Conservation (phyloP, 805 yeast genomes). For the Candida corydali region DNA sequence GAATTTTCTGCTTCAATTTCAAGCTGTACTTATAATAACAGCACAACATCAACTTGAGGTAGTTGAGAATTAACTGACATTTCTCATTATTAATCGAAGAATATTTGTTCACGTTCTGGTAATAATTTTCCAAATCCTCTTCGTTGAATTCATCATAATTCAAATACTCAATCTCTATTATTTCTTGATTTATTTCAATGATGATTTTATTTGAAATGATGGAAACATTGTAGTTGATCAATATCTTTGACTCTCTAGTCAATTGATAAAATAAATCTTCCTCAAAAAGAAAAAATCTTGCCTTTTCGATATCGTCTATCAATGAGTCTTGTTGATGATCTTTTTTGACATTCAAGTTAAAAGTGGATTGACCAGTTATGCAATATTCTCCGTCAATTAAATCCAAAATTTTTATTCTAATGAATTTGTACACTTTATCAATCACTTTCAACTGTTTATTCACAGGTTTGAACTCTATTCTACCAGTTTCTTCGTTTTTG, state of each 20-base stretch:
- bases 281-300: slow-evolving; percentile 77
- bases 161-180: slow-evolving; percentile 68
- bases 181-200: slow-evolving; percentile 61
- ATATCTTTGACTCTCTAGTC: slow-evolving; percentile 65
- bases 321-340: slow-evolving; percentile 17
- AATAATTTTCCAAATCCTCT: slow-evolving; percentile 28
- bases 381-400: slow-evolving; percentile 51
- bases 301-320: slow-evolving; percentile 55
- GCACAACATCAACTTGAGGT: slow-evolving; percentile 58
- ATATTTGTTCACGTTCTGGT: slow-evolving; percentile 26
- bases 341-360: slow-evolving; percentile 17
- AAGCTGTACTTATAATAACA: slow-evolving; percentile 50
- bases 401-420: slow-evolving; percentile 57
- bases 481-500: slow-evolving; percentile 37
- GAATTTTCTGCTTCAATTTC: slow-evolving; percentile 40
- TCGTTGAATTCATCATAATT: slow-evolving; percentile 39
- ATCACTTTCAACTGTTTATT: slow-evolving; percentile 23
- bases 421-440: slow-evolving; percentile 40
- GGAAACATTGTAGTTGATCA: slow-evolving; percentile 66
- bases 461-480: slow-evolving; percentile 30
- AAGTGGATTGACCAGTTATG: slow-evolving; percentile 54
- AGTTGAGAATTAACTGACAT: slow-evolving; percentile 52
- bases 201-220: slow-evolving; percentile 61
- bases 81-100: slow-evolving; percentile 30
- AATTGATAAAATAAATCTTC: slow-evolving; percentile 82